These are phyloP conservation scores for Periconia sp. DNA, from an alignment of 2,329 filamentous ascomycete genomes.

Conservation along the genomic window DNA sequence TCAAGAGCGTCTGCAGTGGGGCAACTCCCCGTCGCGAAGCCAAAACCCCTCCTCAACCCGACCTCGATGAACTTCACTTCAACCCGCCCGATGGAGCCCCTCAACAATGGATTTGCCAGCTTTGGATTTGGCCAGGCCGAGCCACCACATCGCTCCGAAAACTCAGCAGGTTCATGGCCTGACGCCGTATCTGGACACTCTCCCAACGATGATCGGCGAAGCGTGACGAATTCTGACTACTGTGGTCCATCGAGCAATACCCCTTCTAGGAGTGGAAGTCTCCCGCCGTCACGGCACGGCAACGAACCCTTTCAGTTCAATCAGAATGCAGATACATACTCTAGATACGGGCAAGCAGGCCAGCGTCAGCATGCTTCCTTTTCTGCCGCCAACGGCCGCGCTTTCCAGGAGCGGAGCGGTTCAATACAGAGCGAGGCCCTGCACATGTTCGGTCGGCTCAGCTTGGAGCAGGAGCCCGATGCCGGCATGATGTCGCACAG, in stretches of 20 bases:
- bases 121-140: conserved; percentile 41
- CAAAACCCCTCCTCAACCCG: conserved; percentile 40
- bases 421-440: conserved; percentile 47
- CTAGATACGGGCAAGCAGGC: conserved; percentile 41
- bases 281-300: conserved; percentile 62
- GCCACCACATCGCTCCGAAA: conserved; percentile 32
- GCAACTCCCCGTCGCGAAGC: conserved; percentile 29
- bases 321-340: conserved; percentile 34
- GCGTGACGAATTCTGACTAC: conserved; percentile 51
- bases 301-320: conserved; percentile 46
- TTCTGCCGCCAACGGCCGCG: conserved; percentile 52
- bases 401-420: conserved; percentile 46
- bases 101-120: conserved; percentile 39
- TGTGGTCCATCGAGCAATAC: conserved; percentile 52
- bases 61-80: conserved; percentile 39
- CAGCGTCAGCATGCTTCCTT: conserved; percentile 57
- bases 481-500: conserved; percentile 38
- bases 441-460: conserved; percentile 41
- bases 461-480: conserved; percentile 43
- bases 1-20: conserved; percentile 27
- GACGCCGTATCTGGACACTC: conserved; percentile 46
- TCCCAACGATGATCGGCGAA: conserved; percentile 50
- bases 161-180: conserved; percentile 39
- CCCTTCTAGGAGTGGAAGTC: conserved; percentile 60
- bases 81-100: conserved; percentile 34